phyloP scores from a whole-genome alignment of 176 grass and related monocot genomes.

The Oryza officinalis region DNA sequence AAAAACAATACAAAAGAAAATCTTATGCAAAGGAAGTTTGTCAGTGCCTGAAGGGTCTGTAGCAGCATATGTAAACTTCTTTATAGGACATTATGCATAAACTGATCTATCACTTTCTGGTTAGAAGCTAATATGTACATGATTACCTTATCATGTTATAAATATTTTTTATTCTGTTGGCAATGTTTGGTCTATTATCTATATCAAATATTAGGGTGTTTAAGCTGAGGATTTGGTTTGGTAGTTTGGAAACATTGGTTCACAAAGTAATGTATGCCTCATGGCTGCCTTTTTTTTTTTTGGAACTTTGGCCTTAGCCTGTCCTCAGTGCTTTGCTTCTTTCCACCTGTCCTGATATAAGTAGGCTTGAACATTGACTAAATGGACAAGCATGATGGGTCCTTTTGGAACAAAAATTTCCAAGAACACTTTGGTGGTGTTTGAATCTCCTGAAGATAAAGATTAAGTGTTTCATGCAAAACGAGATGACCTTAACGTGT shows the following conservation, averaged over 20 bases:
- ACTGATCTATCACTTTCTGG: background rate
- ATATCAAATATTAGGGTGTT: background rate
- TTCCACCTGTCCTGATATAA: background rate
- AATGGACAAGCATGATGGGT: background rate
- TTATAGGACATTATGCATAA: background rate
- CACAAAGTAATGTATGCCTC: background rate
- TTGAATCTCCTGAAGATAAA: too few species aligned
- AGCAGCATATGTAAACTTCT: background rate
- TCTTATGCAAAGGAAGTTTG: background rate
- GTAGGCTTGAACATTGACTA: background rate
- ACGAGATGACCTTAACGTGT: too few species aligned
- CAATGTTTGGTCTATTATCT: background rate
- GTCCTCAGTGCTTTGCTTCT: background rate
- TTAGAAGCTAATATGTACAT: slow-evolving; percentile 11
- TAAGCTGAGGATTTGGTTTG: slow-evolving; percentile 4
- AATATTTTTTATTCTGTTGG: background rate
- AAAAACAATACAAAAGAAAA: background rate
- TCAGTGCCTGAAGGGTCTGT: background rate
- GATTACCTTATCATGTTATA: background rate
- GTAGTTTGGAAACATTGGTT: slow-evolving; percentile 11
- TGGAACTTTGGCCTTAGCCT: background rate
- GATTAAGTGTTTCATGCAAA: too few species aligned
- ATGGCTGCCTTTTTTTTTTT: background rate
- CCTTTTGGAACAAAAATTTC: background rate
- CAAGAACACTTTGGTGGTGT: background rate